Evolutionary conservation across 164 flowering plant species (phyloP).

Genomic region (Euptelea pleiosperma): DNA sequence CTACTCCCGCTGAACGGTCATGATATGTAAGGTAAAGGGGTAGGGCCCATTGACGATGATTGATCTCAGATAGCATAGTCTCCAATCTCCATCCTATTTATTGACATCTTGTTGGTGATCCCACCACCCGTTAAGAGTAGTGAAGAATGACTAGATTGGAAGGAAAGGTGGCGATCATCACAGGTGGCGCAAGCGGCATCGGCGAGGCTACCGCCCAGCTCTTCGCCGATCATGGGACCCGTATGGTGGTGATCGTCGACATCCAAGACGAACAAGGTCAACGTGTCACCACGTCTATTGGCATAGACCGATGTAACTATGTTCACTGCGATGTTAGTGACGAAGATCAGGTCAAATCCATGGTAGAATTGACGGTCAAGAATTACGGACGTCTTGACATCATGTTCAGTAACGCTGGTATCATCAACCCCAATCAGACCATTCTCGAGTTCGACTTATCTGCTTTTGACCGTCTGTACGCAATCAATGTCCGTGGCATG

Average conservation of each 20-base stretch:
- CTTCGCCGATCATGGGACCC: conserved; percentile 34
- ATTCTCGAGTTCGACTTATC: conserved; percentile 35
- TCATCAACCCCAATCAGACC: conserved; percentile 10
- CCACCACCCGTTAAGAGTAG: too few relatives aligned
- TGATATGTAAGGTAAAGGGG: too few relatives aligned
- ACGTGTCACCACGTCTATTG: conserved; percentile 30
- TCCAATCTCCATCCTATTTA: too few relatives aligned
- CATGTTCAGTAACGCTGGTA: conserved; percentile 50
- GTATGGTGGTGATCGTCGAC: conserved; percentile 33
- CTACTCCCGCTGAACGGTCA: too few relatives aligned
- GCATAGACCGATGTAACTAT: conserved; percentile 20
- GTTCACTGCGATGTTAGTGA: conserved; percentile 37
- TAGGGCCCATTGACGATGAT: too few relatives aligned
- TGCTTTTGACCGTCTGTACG: conserved; percentile 19
- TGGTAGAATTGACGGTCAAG: conserved; percentile 26
- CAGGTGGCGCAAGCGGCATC: conserved; percentile 47
- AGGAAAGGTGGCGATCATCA: conserved; percentile 47
- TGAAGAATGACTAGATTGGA: conserved; percentile 17
- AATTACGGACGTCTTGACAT: conserved; percentile 33
- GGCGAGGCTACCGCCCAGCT: conserved; percentile 32
- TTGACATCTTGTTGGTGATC: too few relatives aligned
- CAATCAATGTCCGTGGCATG: conserved; percentile 39
- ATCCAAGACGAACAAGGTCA: conserved; percentile 38
- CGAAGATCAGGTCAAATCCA: conserved; percentile 33
- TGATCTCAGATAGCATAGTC: too few relatives aligned